Evolutionary conservation across 2,329 filamentous ascomycete species (phyloP).

Genomic region (Lachnellula subtilissima): DNA sequence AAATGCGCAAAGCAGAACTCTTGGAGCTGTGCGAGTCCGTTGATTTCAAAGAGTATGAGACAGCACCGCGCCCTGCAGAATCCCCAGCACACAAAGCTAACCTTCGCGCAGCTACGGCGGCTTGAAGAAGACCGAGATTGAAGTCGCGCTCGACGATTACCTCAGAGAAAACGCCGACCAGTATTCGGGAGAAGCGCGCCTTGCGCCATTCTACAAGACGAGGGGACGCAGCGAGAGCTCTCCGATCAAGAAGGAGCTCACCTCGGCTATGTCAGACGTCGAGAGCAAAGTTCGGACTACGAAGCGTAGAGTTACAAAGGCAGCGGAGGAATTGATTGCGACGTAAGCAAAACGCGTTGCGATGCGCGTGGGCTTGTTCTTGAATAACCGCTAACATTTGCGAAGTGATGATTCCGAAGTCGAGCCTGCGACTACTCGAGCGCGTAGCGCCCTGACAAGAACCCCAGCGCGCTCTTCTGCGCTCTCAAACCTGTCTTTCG

Average conservation of each 20-base stretch:
- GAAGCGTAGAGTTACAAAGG: constrained; percentile 42
- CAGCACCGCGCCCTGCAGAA: constrained; percentile 32
- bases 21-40: constrained; percentile 66
- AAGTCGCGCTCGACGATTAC: constrained; percentile 67
- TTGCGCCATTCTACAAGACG: constrained; percentile 71
- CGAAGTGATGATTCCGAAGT: constrained; percentile 31
- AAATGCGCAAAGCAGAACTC: constrained; percentile 78
- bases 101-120: constrained; percentile 54
- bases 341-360: constrained; percentile 26
- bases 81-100: constrained; percentile 12
- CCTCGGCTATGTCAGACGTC: constrained; percentile 33
- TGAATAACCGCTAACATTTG: constrained; percentile 14
- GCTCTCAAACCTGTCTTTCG: constrained; percentile 34
- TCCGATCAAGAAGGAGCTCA: constrained; percentile 54
- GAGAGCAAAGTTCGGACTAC: constrained; percentile 40
- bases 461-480: constrained; percentile 26
- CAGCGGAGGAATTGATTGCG: constrained; percentile 36
- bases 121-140: constrained; percentile 75
- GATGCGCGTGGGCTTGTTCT: constrained; percentile 15
- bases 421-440: constrained; percentile 25
- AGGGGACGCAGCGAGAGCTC: constrained; percentile 53
- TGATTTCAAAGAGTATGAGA: constrained; percentile 63
- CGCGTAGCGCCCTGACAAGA: constrained; percentile 27
- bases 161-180: constrained; percentile 63
- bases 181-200: constrained; percentile 57